Evolutionary conservation across 192 early-diverging fungal species (phyloP), one percentile per base, ranked within the genome.

Genomic region (Geranomyces variabilis): DNA sequence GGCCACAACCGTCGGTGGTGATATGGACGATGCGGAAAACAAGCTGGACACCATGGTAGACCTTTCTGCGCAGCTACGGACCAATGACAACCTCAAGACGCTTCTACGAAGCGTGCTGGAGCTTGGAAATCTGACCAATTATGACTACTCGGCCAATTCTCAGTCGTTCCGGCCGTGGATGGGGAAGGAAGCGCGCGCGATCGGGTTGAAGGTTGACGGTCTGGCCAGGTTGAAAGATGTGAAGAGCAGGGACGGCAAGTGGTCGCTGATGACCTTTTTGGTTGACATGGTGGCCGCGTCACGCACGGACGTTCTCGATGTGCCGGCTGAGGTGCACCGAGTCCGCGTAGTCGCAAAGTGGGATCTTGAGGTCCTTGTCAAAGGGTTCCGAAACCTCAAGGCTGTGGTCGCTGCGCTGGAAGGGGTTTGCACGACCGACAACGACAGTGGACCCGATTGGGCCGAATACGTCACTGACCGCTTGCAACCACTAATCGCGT

Each of bases 121-220:
- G 70, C 67, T 87, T 22, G 81, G 83, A 4, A 85, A 85, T 61
- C 43, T 88, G 71, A 75, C 81, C 30, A 87, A 88, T 63, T 75
- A 87, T 63, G 72, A 86, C 55, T 84, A 87, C 62, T 51, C 66
- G 49, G 47, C 43, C 28, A 26, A 19, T 6, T 19, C 58, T 5
- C 47, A 19, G 48, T 71, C 75, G 19, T 84, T 83, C 68, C 71
- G 81, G 53, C 82, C 84, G 22, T 83, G 81, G 81, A 84, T 84
- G 84, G 82, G 83, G 33, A 79, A 82, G 30, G 81, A 86, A 53
- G 83, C 83, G 22, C 69, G 78, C 48, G 80, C 84, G 14, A 67
- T 87, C 51, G 86, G 84, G 9, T 81, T 88, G 51, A 80, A 83
- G 57, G 75, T 88, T 13, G 86, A 88, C 36, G 84, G 80, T 6